These are phyloP conservation scores for Mortierella sp. DNA, from an alignment of 371 early-diverging fungal species.

Conservation along the genomic window DNA sequence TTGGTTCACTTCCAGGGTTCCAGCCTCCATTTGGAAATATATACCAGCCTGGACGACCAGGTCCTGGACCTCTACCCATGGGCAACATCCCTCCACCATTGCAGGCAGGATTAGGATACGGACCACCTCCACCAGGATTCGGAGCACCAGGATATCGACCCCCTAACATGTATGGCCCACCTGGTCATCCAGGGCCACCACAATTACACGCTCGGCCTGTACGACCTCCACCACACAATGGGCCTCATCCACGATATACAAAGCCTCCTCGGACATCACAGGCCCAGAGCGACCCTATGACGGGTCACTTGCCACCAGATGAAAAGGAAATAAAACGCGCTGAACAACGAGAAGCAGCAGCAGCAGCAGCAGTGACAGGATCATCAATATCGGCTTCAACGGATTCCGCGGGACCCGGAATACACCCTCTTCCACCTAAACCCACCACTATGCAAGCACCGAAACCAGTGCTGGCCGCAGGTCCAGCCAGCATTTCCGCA, in stretches of 20 bases:
- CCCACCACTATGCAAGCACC: slow-evolving; percentile 13
- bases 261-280: slow-evolving; percentile 36
- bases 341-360: slow-evolving; percentile 11
- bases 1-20: slow-evolving; percentile 30
- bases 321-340: slow-evolving; percentile 34
- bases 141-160: slow-evolving; percentile 27
- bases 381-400: neutral
- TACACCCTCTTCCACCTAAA: slow-evolving; percentile 39
- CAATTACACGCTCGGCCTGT: slow-evolving; percentile 12
- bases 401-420: slow-evolving; percentile 3
- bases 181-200: slow-evolving; percentile 18
- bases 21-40: slow-evolving; percentile 29
- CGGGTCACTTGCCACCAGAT: slow-evolving; percentile 42
- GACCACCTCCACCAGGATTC: slow-evolving; percentile 20
- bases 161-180: slow-evolving; percentile 17
- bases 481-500: slow-evolving; percentile 66
- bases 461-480: slow-evolving; percentile 25
- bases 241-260: slow-evolving; percentile 31
- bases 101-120: slow-evolving; percentile 19
- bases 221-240: slow-evolving; percentile 25
- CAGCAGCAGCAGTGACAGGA: neutral
- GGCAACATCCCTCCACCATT: slow-evolving; percentile 19
- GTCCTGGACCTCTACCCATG: slow-evolving; percentile 25
- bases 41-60: slow-evolving; percentile 29
- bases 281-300: slow-evolving; percentile 51